Conservation (phyloP, 306 rosid genomes). For the Notholithocarpus densiflorus region DNA sequence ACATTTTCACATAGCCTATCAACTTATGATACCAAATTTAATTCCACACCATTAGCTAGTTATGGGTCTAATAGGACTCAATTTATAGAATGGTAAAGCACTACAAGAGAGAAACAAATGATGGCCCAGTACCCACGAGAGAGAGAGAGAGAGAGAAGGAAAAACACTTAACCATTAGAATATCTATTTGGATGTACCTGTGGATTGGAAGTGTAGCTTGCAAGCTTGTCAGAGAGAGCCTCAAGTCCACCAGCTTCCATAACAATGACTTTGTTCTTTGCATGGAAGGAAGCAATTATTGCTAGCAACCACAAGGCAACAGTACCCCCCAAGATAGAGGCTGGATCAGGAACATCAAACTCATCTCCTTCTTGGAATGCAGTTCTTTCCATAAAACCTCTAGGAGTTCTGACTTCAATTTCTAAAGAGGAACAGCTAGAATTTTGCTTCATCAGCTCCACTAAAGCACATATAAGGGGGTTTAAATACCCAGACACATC, state of each 20-base stretch:
- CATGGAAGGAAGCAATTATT: constrained; percentile 60
- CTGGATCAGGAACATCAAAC: constrained; percentile 66
- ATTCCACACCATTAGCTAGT: background rate
- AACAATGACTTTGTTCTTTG: constrained; percentile 49
- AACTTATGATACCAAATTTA: background rate
- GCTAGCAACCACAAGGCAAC: constrained; percentile 87
- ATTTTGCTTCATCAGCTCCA: constrained; percentile 68
- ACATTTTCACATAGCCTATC: background rate
- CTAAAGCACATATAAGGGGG: constrained; percentile 62
- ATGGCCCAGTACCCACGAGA: background rate
- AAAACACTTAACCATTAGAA: background rate
- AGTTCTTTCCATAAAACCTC: constrained; percentile 68
- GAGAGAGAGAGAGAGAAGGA: background rate
- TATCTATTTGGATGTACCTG: constrained; percentile 46
- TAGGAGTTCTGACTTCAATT: constrained; percentile 57
- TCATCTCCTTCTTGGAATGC: constrained; percentile 66
- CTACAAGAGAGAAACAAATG: background rate
- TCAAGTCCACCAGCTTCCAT: constrained; percentile 92
- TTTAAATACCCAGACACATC: constrained; percentile 58
- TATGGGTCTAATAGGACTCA: constrained; percentile 3
- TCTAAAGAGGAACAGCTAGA: constrained; percentile 50
- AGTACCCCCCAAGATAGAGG: constrained; percentile 61
- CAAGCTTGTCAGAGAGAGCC: constrained; percentile 70
- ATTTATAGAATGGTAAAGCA: constrained; percentile 4
- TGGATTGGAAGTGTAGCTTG: constrained; percentile 60